Evolutionary conservation across 345 rosid species (phyloP), one percentile per base, ranked within the genome.

Genomic region (Cardamine occulta): DNA sequence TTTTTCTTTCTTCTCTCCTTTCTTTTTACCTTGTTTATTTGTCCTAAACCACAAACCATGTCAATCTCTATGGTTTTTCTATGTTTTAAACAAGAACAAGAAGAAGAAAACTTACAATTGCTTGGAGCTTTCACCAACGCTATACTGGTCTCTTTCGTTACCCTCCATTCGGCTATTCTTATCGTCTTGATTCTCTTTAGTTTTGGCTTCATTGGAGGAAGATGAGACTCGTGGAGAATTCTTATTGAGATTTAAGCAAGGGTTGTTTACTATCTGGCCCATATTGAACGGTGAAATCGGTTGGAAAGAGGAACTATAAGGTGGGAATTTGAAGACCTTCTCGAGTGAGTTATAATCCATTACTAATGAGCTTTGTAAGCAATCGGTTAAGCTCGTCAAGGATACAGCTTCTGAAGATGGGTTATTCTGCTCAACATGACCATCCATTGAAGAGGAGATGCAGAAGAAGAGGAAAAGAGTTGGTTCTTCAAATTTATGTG

Each of bases 181-280:
- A 68, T 84, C 85, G 31, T 78, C 42, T 6, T 81, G 66, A 48
- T 80, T 88, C 31, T 89, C 70, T 68, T 87, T 82, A 39, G 82
- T 80, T 6, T 84, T 84, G 4, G 85, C 85, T 65, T 88, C 93
- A 19, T 69, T 82, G 5, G 89, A 86, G 45, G 87, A 86, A 35
- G 88, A 89, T 44, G 94, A 87, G 75, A 83, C 70, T 3, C 61
- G 1, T 1, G 91, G 82, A 68, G 90, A 87, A 75, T 76, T 86
- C 6, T 80, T 78, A 11, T 1, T 52, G 45, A 57, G 48, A 44
- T 65, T 72, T 64, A 72, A 39, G 68, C 48, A 47, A 58, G 72
- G 68, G 54, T 65, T 51, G 21, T 40, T 68, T 49, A 31, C 23
- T 8, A 44, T 29, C 11, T 63, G 80, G 8, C 58, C 59, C 40